A percentile compares a stretch with the other conserved stretches of the same genome.
Conservation (phyloP, 768 basidiomycete genomes). For the Tricholoma sp. region DNA sequence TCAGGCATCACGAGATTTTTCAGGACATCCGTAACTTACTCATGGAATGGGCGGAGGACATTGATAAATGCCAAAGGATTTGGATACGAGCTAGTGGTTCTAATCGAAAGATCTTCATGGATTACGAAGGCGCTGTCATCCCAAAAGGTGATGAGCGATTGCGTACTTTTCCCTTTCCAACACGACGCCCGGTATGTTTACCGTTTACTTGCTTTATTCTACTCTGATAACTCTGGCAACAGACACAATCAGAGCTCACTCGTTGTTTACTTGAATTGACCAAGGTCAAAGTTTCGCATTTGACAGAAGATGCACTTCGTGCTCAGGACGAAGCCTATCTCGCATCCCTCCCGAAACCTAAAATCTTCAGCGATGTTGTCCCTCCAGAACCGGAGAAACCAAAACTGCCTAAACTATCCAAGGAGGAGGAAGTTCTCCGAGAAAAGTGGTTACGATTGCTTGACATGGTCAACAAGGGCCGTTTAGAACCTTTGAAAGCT, state of each 20-base stretch:
- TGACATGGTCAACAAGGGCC: slow-evolving; percentile 89
- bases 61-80: slow-evolving; percentile 81
- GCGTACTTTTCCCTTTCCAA: slow-evolving; percentile 93
- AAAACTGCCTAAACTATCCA: slow-evolving; percentile 57
- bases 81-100: slow-evolving; percentile 88
- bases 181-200: slow-evolving; percentile 78
- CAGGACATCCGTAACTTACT: slow-evolving; percentile 88
- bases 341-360: slow-evolving; percentile 83
- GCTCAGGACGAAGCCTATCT: slow-evolving; percentile 88
- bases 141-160: slow-evolving; percentile 77
- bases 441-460: slow-evolving; percentile 81
- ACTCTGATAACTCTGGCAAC: neutral
- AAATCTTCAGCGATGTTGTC: slow-evolving; percentile 32
- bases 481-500: slow-evolving; percentile 70
- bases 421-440: slow-evolving; percentile 73
- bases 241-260: slow-evolving; percentile 88
- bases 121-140: slow-evolving; percentile 78
- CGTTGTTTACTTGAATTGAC: slow-evolving; percentile 87
- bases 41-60: slow-evolving; percentile 82
- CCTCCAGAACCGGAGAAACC: slow-evolving; percentile 38
- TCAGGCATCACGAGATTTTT: neutral
- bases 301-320: slow-evolving; percentile 80
- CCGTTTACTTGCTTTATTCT: neutral
- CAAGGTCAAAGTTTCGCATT: slow-evolving; percentile 76
- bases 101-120: slow-evolving; percentile 85